A percentile compares a stretch with the other conserved stretches of the same genome.
phyloP scores from a whole-genome alignment of 2,329 filamentous ascomycete genomes.

The Sporothrix schenckii region DNA sequence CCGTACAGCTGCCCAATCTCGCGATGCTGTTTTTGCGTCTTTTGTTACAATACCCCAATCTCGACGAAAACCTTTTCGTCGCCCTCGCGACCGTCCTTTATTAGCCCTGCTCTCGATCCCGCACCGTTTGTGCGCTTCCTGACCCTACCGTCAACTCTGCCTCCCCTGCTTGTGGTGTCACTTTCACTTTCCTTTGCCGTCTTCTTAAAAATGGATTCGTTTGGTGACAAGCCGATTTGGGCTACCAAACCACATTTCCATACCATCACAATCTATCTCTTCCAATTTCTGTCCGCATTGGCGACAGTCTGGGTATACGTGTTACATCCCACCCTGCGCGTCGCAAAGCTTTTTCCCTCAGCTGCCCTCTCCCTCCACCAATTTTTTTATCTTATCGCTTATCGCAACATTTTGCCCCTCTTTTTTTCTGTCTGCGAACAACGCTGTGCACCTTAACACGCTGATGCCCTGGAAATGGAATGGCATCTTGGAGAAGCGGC shows the following conservation, averaged over 20 bases:
- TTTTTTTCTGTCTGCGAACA: conserved; percentile 2
- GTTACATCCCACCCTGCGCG: conserved; percentile 13
- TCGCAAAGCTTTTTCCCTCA: conserved; percentile 35
- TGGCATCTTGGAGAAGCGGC: neutral
- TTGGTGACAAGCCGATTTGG: neutral
- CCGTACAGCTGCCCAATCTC: conserved; percentile 10
- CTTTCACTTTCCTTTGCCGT: no score
- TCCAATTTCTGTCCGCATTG: conserved; percentile 1
- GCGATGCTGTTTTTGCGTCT: neutral
- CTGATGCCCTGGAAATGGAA: neutral
- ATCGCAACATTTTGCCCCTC: conserved; percentile 28
- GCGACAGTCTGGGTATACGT: neutral
- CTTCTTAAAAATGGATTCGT: neutral
- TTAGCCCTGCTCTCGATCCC: neutral
- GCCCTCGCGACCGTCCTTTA: neutral
- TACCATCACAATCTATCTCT: neutral
- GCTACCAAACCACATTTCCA: neutral
- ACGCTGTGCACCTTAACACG: neutral
- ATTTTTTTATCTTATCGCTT: conserved; percentile 34
- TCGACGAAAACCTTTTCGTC: neutral
- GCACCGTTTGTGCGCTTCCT: neutral
- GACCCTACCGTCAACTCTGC: neutral
- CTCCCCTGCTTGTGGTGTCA: neutral
- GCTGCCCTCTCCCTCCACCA: conserved; percentile 13
- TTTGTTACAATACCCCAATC: neutral